These are phyloP conservation scores for Penicillium sp. DNA, from an alignment of 2,329 filamentous ascomycete species.

Conservation along the genomic window DNA sequence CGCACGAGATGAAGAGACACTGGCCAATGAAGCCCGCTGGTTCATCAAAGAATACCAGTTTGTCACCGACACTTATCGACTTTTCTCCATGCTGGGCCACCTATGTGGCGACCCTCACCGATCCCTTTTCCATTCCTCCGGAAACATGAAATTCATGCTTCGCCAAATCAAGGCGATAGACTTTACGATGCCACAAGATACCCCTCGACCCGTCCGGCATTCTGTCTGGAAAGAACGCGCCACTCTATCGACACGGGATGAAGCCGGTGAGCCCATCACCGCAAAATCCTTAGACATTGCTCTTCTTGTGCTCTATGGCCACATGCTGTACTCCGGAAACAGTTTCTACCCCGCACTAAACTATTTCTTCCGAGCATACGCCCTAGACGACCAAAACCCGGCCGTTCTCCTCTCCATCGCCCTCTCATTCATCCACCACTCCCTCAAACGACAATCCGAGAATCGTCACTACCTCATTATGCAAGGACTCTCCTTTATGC, in stretches of 20 bases:
- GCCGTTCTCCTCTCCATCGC: slow-evolving; percentile 79
- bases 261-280: slow-evolving; percentile 35
- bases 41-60: slow-evolving; percentile 81
- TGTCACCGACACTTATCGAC: slow-evolving; percentile 75
- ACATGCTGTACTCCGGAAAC: slow-evolving; percentile 80
- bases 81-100: slow-evolving; percentile 76
- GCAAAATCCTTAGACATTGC: slow-evolving; percentile 67
- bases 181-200: slow-evolving; percentile 57
- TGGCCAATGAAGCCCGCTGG: slow-evolving; percentile 72
- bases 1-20: slow-evolving; percentile 72
- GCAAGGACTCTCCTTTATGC: slow-evolving; percentile 79
- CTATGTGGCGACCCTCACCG: slow-evolving; percentile 65
- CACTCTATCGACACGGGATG: slow-evolving; percentile 40
- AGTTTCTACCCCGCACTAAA: slow-evolving; percentile 81
- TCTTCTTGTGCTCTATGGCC: slow-evolving; percentile 82
- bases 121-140: slow-evolving; percentile 69
- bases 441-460: slow-evolving; percentile 82
- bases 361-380: slow-evolving; percentile 76
- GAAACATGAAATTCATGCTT: slow-evolving; percentile 85
- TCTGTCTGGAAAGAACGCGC: slow-evolving; percentile 45
- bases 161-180: slow-evolving; percentile 91
- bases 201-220: slow-evolving; percentile 36
- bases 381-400: slow-evolving; percentile 72
- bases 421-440: slow-evolving; percentile 81
- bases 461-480: slow-evolving; percentile 85